Conservation (phyloP, 78 protist species). For the Cavenderia fasciculata region DNA sequence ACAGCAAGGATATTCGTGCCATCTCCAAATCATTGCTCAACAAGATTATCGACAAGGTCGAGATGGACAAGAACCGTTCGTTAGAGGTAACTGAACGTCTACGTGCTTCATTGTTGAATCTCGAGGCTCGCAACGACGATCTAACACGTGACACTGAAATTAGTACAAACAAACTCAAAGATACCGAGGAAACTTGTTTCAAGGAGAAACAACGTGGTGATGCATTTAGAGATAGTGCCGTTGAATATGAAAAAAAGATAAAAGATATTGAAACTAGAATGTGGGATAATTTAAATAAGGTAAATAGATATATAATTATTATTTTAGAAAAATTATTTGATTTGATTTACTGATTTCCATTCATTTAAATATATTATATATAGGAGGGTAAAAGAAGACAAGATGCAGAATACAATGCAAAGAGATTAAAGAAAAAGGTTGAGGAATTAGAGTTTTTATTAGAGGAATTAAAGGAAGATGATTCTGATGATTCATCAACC, state of each 20-base stretch:
- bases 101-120: not conserved
- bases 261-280: conserved; percentile 56
- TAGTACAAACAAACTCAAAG: not conserved
- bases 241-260: conserved; percentile 48
- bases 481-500: not conserved
- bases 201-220: conserved; percentile 67
- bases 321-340: not conserved
- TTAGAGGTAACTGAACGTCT: conserved; percentile 16
- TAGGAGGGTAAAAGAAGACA: conserved; percentile 33
- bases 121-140: conserved; percentile 43
- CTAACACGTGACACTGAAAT: conserved; percentile 7
- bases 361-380: not conserved
- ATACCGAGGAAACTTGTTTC: conserved; percentile 2
- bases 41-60: conserved; percentile 15
- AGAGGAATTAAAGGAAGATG: conserved; percentile 30
- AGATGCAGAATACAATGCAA: conserved; percentile 52
- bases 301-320: not conserved
- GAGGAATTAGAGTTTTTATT: conserved; percentile 49
- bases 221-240: conserved; percentile 56
- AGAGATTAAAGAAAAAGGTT: conserved; percentile 56
- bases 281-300: conserved; percentile 50
- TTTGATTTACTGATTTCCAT: not conserved
- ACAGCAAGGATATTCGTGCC: not conserved
- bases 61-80: conserved; percentile 1
- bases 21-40: conserved; percentile 14